phyloP scores from a whole-genome alignment of 2,329 filamentous ascomycete species.

The Stromatinia cepivora region DNA sequence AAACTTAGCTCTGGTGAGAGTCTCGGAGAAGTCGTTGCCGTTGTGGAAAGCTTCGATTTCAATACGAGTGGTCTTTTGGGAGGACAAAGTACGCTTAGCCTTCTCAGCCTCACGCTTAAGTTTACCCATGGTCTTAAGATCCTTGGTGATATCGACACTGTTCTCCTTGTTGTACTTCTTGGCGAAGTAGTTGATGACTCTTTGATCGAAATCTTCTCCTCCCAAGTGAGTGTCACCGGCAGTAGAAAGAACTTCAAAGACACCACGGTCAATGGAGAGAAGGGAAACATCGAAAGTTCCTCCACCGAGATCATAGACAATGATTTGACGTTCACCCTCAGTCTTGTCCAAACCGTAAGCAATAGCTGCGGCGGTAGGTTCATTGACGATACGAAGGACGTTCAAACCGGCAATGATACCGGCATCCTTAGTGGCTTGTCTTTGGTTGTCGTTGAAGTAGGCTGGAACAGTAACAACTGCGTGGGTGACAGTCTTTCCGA shows the following conservation, averaged over 20 bases:
- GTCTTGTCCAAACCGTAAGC: slow-evolving; percentile 92
- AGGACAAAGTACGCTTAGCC: slow-evolving; percentile 97
- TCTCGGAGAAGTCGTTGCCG: slow-evolving; percentile 98
- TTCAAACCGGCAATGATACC: slow-evolving; percentile 90
- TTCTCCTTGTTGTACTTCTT: slow-evolving; percentile 99
- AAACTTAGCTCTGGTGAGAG: slow-evolving; percentile 96
- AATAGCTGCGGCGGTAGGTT: slow-evolving; percentile 92
- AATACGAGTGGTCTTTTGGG: slow-evolving; percentile 88
- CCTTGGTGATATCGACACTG: slow-evolving; percentile 86
- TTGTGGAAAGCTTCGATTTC: slow-evolving; percentile 98
- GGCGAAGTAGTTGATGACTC: slow-evolving; percentile 92
- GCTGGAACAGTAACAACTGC: slow-evolving; percentile 92
- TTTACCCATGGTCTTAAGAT: slow-evolving; percentile 98
- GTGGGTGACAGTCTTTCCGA: slow-evolving; percentile 81
- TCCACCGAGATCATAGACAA: slow-evolving; percentile 92
- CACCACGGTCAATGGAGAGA: slow-evolving; percentile 85
- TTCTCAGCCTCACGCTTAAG: slow-evolving; percentile 99
- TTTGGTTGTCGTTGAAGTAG: slow-evolving; percentile 98
- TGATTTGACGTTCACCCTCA: slow-evolving; percentile 80
- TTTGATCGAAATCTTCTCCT: slow-evolving; percentile 99
- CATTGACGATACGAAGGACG: slow-evolving; percentile 94
- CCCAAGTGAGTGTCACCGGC: slow-evolving; percentile 96
- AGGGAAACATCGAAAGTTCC: slow-evolving; percentile 95
- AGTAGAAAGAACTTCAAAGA: slow-evolving; percentile 92
- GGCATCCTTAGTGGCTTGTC: slow-evolving; percentile 95